phyloP scores from a whole-genome alignment of 257 asterid genomes.

The Scutellaria minor region DNA sequence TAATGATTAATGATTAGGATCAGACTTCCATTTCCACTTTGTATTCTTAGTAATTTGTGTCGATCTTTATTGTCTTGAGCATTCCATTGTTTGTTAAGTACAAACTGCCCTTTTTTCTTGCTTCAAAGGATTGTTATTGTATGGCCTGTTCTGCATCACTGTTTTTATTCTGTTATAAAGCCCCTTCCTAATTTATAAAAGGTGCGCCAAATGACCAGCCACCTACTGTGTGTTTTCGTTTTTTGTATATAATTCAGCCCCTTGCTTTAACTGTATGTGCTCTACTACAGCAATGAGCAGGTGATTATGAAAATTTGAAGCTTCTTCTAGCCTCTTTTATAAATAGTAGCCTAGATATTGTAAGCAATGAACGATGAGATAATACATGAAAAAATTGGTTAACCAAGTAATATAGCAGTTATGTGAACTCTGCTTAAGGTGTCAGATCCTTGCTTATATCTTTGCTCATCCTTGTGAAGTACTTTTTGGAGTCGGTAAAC shows the following conservation, averaged over 20 bases:
- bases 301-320: slow-evolving; percentile 16
- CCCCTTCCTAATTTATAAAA: slow-evolving; percentile 13
- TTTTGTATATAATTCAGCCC: background rate
- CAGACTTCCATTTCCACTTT: background rate
- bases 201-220: background rate
- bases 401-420: slow-evolving; percentile 14
- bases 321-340: slow-evolving; percentile 5
- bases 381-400: slow-evolving; percentile 5
- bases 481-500: background rate
- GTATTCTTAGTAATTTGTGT: background rate
- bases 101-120: too few species aligned
- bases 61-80: slow-evolving; percentile 16
- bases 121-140: background rate
- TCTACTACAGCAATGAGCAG: background rate
- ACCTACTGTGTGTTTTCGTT: too few species aligned
- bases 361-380: slow-evolving; percentile 20
- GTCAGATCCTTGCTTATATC: slow-evolving; percentile 9
- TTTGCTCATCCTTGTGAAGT: slow-evolving; percentile 20
- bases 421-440: slow-evolving; percentile 26
- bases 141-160: background rate
- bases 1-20: slow-evolving; percentile 2
- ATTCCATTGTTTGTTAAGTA: background rate
- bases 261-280: slow-evolving; percentile 7
- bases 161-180: background rate
- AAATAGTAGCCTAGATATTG: slow-evolving; percentile 3